These are phyloP conservation scores for Panaeolus papilionaceus DNA, from an alignment of 768 basidiomycete genomes.

Conservation along the genomic window DNA sequence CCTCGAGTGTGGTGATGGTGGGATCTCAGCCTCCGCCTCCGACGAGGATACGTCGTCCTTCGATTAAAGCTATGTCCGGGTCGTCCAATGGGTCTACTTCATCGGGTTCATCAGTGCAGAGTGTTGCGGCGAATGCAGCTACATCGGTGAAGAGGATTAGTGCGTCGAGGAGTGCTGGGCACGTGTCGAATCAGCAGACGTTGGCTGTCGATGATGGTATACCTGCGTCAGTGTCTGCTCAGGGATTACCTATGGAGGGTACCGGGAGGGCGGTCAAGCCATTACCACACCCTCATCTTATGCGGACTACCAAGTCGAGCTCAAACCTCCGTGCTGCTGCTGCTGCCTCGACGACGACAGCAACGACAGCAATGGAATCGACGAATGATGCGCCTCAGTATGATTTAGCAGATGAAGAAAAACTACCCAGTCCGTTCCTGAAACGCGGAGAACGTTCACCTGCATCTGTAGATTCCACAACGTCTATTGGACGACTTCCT, in stretches of 20 bases:
- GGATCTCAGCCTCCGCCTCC: conserved; percentile 38
- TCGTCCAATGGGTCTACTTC: conserved; percentile 37
- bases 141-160: not conserved
- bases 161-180: not conserved
- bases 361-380: too few species aligned
- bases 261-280: conserved; percentile 40
- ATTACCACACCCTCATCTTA: conserved; percentile 50
- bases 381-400: conserved; percentile 58
- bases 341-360: conserved; percentile 20
- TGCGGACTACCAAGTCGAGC: conserved; percentile 26
- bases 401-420: conserved; percentile 80
- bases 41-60: conserved; percentile 61
- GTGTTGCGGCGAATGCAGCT: not conserved
- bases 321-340: conserved; percentile 25
- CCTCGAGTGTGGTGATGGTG: conserved; percentile 16
- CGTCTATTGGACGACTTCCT: conserved; percentile 16
- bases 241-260: conserved; percentile 16
- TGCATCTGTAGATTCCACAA: conserved; percentile 14
- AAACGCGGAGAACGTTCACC: conserved; percentile 53
- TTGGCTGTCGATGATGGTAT: not conserved
- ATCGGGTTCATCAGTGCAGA: conserved; percentile 37
- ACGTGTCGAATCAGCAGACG: not conserved
- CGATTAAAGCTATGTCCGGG: conserved; percentile 52
- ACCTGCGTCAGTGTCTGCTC: conserved; percentile 18
- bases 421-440: conserved; percentile 85